A percentile compares a stretch with the other conserved stretches of the same genome.
phyloP scores from a whole-genome alignment of 306 rosid genomes.

The Vigna radiata region DNA sequence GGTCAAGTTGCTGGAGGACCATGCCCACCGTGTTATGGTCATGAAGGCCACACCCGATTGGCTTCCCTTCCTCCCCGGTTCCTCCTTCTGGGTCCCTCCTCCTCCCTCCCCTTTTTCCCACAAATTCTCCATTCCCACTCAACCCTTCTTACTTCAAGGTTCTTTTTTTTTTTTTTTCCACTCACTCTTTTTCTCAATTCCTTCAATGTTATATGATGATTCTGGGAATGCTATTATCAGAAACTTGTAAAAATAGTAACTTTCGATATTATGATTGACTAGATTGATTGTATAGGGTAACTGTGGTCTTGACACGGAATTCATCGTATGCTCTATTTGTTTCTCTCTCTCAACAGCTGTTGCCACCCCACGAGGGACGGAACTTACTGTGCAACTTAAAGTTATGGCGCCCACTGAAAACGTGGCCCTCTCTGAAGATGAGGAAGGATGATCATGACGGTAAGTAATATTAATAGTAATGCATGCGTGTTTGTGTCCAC shows the following conservation, averaged over 20 bases:
- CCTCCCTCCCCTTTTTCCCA: slow-evolving; percentile 34
- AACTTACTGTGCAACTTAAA: slow-evolving; percentile 8
- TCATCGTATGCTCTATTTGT: too few species aligned
- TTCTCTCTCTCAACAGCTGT: too few species aligned
- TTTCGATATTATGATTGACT: too few species aligned
- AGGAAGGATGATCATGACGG: not conserved
- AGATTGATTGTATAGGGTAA: too few species aligned
- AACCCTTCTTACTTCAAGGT: not conserved
- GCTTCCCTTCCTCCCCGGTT: slow-evolving; percentile 87
- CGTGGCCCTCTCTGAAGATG: not conserved
- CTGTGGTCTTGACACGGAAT: too few species aligned
- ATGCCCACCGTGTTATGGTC: slow-evolving; percentile 59
- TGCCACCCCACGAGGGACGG: not conserved
- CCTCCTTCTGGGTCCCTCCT: slow-evolving; percentile 96
- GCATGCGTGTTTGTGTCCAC: not conserved
- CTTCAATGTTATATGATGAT: not conserved
- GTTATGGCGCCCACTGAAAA: not conserved
- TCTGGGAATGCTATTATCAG: not conserved
- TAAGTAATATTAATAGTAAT: not conserved
- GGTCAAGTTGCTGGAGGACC: slow-evolving; percentile 59
- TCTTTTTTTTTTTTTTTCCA: not conserved
- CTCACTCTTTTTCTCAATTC: not conserved
- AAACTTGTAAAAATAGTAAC: too few species aligned
- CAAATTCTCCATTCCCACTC: not conserved
- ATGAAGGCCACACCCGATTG: slow-evolving; percentile 77